Conservation (phyloP, 192 early-diverging fungal species). For the Mortierella hygrophila region DNA sequence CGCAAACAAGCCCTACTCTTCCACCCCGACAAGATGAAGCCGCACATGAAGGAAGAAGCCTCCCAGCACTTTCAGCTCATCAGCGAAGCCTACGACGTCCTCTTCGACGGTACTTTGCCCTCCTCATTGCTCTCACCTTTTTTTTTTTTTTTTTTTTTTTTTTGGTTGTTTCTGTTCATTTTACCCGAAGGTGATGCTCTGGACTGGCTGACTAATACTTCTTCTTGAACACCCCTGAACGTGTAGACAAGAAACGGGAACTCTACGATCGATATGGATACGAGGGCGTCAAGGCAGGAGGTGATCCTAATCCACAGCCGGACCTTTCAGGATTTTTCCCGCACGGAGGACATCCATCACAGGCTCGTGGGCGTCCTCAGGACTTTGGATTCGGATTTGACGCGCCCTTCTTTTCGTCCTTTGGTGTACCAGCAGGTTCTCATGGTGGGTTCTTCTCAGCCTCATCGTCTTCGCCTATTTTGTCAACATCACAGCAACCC, state of each 20-base stretch:
- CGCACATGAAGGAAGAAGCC: constrained; percentile 62
- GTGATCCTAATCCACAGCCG: constrained; percentile 49
- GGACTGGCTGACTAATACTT: background rate
- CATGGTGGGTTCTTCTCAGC: constrained; percentile 25
- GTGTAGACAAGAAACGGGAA: constrained; percentile 68
- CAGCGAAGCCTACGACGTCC: constrained; percentile 50
- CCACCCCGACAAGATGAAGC: constrained; percentile 89
- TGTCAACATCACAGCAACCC: background rate
- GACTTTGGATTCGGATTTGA: constrained; percentile 41
- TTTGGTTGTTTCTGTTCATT: background rate
- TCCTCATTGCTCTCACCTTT: background rate
- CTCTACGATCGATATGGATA: constrained; percentile 93
- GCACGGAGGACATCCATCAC: background rate
- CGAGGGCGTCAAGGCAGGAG: constrained; percentile 73
- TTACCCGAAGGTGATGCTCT: too few relatives aligned
- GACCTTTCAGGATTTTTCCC: background rate
- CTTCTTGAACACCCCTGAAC: background rate
- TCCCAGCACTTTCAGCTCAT: constrained; percentile 55
- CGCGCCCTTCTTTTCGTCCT: constrained; percentile 29
- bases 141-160: background rate
- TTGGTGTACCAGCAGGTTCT: constrained; percentile 31
- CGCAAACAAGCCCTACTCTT: constrained; percentile 78
- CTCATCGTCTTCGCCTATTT: background rate
- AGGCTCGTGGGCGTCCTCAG: background rate
- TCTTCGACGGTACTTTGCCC: constrained; percentile 35